Conservation (phyloP, 805 yeast genomes). For the Pichia californica region DNA sequence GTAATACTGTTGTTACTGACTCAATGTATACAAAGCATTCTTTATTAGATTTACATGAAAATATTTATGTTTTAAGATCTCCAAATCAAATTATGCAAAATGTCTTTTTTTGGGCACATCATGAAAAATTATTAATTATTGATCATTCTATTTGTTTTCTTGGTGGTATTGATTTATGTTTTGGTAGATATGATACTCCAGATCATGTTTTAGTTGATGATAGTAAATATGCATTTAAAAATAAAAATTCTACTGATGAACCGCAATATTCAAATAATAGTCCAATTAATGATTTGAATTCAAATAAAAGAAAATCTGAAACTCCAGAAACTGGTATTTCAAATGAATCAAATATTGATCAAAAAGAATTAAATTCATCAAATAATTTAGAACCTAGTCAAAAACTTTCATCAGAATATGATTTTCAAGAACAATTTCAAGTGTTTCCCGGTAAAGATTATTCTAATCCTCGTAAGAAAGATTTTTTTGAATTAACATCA, state of each 20-base stretch:
- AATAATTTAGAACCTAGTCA: background rate
- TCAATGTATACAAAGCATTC: constrained; percentile 94
- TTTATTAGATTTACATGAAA: constrained; percentile 73
- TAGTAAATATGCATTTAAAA: constrained; percentile 27
- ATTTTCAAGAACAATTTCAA: constrained; percentile 38
- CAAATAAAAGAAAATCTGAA: background rate
- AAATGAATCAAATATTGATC: background rate
- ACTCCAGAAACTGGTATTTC: background rate
- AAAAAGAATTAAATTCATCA: background rate
- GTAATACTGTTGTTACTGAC: constrained; percentile 86
- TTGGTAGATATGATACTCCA: constrained; percentile 93
- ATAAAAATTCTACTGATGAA: background rate
- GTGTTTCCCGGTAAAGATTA: constrained; percentile 95
- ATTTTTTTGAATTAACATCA: constrained; percentile 69
- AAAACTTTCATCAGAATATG: constrained; percentile 6
- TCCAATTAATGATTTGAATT: background rate
- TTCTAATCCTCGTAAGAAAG: constrained; percentile 90
- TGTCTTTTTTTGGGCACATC: constrained; percentile 98
- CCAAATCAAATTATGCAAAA: constrained; percentile 93
- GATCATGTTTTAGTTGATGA: constrained; percentile 90
- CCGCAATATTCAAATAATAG: background rate
- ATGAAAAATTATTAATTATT: constrained; percentile 81
- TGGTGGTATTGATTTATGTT: constrained; percentile 95
- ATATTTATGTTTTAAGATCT: constrained; percentile 84
- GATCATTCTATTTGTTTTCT: constrained; percentile 86